Evolutionary conservation across 495 filamentous ascomycete genomes (phyloP).

Genomic region (Penicillium psychrofluorescens): DNA sequence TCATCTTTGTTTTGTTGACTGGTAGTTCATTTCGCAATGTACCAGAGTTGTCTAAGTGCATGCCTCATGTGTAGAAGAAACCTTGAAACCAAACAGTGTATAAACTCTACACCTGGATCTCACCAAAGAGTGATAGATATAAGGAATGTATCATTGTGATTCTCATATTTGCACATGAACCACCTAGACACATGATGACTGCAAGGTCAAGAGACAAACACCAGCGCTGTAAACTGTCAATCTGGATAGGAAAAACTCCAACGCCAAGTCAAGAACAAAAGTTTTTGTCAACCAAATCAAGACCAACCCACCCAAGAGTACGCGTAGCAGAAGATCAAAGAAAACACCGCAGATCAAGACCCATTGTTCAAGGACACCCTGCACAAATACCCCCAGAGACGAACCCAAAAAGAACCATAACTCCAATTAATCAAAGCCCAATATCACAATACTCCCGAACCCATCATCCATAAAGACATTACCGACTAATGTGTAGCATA

Average conservation of each 20-base stretch:
- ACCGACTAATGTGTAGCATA: conserved; percentile 1
- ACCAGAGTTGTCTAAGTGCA: too few relatives aligned
- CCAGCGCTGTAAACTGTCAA: background rate
- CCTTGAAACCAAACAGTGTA: too few relatives aligned
- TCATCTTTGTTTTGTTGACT: too few relatives aligned
- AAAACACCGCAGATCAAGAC: background rate
- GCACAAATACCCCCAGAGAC: background rate
- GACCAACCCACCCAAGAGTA: too few relatives aligned
- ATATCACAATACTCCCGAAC: too few relatives aligned
- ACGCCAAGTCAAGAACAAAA: background rate
- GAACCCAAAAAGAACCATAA: background rate
- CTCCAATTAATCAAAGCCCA: background rate
- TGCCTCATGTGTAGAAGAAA: too few relatives aligned
- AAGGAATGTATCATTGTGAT: background rate
- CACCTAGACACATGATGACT: background rate
- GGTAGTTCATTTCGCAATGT: too few relatives aligned
- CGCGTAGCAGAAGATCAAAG: background rate
- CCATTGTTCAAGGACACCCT: too few relatives aligned
- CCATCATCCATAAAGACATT: conserved; percentile 1
- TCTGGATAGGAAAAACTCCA: background rate
- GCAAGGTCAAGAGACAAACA: too few relatives aligned
- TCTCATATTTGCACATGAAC: background rate
- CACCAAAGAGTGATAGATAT: background rate
- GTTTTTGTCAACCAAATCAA: too few relatives aligned
- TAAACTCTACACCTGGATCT: too few relatives aligned